These are phyloP conservation scores for Pisolithus tinctorius DNA, from an alignment of 768 basidiomycete species.

Conservation along the genomic window DNA sequence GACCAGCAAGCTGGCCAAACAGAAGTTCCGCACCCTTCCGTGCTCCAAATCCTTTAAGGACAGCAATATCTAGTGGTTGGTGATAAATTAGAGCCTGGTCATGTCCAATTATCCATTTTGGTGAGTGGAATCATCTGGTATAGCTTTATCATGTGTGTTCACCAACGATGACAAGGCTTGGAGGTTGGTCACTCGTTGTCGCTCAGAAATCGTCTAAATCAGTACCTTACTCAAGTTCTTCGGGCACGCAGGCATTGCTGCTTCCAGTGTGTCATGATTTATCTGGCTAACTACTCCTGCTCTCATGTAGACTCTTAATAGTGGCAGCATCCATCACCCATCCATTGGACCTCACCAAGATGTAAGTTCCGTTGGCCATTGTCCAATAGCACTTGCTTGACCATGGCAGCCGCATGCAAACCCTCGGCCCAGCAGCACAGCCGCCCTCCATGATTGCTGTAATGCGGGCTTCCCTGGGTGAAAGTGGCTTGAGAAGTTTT, in stretches of 20 bases:
- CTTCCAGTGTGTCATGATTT: slow-evolving; percentile 44
- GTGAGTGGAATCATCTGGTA: slow-evolving; percentile 12
- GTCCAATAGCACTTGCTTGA: background rate
- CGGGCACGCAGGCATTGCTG: slow-evolving; percentile 44
- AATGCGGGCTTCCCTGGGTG: slow-evolving; percentile 54
- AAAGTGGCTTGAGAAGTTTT: slow-evolving; percentile 66
- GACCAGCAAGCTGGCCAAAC: no score
- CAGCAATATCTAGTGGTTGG: background rate
- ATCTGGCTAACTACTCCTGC: background rate
- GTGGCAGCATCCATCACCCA: slow-evolving; percentile 81
- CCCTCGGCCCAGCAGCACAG: slow-evolving; percentile 42
- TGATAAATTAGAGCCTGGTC: slow-evolving; percentile 5
- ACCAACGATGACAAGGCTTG: slow-evolving; percentile 41
- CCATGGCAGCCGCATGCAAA: slow-evolving; percentile 70
- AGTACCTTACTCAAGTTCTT: slow-evolving; percentile 6
- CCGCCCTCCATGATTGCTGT: slow-evolving; percentile 62
- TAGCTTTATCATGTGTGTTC: background rate
- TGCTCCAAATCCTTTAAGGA: no score
- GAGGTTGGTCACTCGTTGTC: slow-evolving; percentile 36
- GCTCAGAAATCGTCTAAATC: slow-evolving; percentile 1
- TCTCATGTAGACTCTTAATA: slow-evolving; percentile 20
- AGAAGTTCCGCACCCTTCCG: no score
- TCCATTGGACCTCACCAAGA: slow-evolving; percentile 82
- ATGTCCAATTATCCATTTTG: slow-evolving; percentile 28
- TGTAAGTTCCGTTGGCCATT: slow-evolving; percentile 37